Evolutionary conservation across 441 rosid genomes (phyloP).

Genomic region (Arabidopsis lyrata): DNA sequence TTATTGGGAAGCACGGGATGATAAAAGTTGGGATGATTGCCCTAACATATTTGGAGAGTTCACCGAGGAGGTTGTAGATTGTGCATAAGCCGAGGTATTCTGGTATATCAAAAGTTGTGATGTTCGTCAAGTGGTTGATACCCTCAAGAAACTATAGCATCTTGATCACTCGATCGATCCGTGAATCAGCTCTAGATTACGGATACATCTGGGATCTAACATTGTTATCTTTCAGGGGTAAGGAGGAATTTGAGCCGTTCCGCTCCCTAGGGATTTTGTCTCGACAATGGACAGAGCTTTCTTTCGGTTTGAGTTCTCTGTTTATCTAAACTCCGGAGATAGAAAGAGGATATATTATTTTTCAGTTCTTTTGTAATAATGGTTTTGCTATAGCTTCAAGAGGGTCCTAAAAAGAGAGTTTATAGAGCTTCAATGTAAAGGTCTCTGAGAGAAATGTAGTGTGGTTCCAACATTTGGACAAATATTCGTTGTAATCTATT

Average conservation of each 20-base stretch:
- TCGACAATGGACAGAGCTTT: constrained; percentile 3
- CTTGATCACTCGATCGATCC: background rate
- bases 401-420: constrained; percentile 2
- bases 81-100: constrained; percentile 37
- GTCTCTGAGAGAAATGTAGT: constrained; percentile 7
- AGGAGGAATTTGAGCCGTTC: constrained; percentile 22
- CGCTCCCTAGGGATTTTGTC: background rate
- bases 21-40: constrained; percentile 75
- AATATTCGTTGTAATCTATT: constrained; percentile 23
- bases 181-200: constrained; percentile 4
- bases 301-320: constrained; percentile 16
- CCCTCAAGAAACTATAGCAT: background rate
- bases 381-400: background rate
- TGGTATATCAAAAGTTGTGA: constrained; percentile 1
- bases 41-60: constrained; percentile 85
- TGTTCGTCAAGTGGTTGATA: constrained; percentile 8
- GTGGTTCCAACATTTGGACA: constrained; percentile 28
- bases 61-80: constrained; percentile 52
- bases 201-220: background rate
- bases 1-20: constrained; percentile 92
- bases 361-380: constrained; percentile 11
- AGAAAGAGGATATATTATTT: constrained; percentile 16
- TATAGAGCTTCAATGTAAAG: constrained; percentile 37
- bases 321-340: background rate
- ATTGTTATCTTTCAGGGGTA: constrained; percentile 27